Evolutionary conservation across 306 rosid species (phyloP).

Genomic region (Malus asiatica): DNA sequence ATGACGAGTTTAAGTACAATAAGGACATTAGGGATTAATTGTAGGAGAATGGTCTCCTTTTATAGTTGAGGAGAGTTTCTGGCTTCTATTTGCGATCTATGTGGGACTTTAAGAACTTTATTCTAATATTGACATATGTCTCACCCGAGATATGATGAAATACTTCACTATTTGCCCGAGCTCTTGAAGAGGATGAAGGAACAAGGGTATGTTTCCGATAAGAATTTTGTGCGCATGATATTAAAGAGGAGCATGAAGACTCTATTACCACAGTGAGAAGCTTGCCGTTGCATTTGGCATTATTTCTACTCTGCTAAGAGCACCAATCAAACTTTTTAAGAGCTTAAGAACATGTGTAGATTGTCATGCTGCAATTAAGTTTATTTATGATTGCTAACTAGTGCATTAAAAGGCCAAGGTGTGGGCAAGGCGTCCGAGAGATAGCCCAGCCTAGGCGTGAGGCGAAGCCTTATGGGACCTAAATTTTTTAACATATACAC

Average conservation of each 20-base stretch:
- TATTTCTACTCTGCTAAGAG: conserved; percentile 55
- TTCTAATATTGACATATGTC: conserved; percentile 18
- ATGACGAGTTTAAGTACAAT: no score
- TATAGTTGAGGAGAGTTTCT: no score
- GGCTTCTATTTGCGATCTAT: no score
- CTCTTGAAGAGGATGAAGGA: conserved; percentile 48
- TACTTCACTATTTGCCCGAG: conserved; percentile 36
- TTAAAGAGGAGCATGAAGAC: conserved; percentile 63
- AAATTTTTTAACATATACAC: no score
- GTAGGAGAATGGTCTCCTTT: no score
- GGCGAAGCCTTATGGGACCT: no score
- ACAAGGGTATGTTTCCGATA: conserved; percentile 63
- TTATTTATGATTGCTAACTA: conserved; percentile 30
- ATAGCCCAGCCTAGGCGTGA: no score
- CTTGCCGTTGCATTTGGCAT: conserved; percentile 68
- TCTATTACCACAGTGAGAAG: conserved; percentile 61
- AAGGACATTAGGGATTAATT: no score
- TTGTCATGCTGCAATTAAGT: conserved; percentile 55
- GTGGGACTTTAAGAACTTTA: no score
- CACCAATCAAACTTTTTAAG: conserved; percentile 50
- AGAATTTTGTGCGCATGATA: conserved; percentile 56
- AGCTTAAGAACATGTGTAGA: conserved; percentile 68
- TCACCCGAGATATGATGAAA: conserved; percentile 48
- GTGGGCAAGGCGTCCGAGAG: no score
- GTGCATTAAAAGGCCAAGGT: no score